phyloP scores from a whole-genome alignment of 2,329 filamentous ascomycete genomes.

The Colletotrichum eleusines region DNA sequence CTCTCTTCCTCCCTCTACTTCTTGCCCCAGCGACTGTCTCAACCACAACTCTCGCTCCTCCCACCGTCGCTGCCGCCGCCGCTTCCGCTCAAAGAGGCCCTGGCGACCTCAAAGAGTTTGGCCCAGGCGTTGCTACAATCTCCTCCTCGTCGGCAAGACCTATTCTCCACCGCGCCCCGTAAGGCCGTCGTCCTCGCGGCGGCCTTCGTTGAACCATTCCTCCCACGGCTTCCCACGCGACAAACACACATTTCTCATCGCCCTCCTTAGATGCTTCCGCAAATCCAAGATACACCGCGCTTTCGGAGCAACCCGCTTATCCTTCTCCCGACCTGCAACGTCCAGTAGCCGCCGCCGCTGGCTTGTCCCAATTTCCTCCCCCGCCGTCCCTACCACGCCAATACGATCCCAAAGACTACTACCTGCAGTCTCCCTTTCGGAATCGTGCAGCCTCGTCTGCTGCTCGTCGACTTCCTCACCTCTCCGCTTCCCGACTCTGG shows the following conservation, averaged over 20 bases:
- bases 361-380: slow-evolving; percentile 42
- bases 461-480: slow-evolving; percentile 53
- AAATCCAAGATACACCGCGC: slow-evolving; percentile 47
- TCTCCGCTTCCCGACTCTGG: slow-evolving; percentile 67
- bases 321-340: slow-evolving; percentile 42
- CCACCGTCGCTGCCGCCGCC: slow-evolving; percentile 2
- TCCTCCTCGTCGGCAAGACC: slow-evolving; percentile 33
- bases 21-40: slow-evolving; percentile 6
- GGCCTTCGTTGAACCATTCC: slow-evolving; percentile 54
- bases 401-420: slow-evolving; percentile 42
- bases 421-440: slow-evolving; percentile 58
- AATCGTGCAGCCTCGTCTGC: slow-evolving; percentile 51
- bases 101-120: slow-evolving; percentile 36
- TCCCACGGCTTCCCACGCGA: slow-evolving; percentile 63
- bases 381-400: slow-evolving; percentile 22
- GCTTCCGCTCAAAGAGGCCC: slow-evolving; percentile 34
- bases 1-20: slow-evolving; percentile 8
- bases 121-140: slow-evolving; percentile 34
- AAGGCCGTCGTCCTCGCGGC: slow-evolving; percentile 63
- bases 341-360: slow-evolving; percentile 37
- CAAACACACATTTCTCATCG: slow-evolving; percentile 40
- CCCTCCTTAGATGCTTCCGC: slow-evolving; percentile 49
- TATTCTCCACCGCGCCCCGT: slow-evolving; percentile 43
- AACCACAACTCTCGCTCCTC: slow-evolving; percentile 1
- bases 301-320: slow-evolving; percentile 50